Percentiles rank a stretch among this genome's conserved stretches.
Evolutionary conservation across 2,329 filamentous ascomycete genomes (phyloP).

Genomic region (Ophiocordyceps robertsii): DNA sequence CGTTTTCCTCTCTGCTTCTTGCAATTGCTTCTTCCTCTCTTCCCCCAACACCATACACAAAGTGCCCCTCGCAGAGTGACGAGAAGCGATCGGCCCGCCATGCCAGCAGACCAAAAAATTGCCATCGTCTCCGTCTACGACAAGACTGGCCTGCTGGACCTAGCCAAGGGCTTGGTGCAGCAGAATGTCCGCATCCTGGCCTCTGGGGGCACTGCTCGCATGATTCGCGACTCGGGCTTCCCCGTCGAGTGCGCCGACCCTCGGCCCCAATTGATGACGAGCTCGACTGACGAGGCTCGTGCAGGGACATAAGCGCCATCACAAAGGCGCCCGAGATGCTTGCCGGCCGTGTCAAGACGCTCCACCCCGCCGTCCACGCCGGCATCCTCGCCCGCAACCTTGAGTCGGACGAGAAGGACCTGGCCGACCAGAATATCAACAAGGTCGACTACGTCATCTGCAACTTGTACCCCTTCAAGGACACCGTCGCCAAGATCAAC

Average conservation of each 20-base stretch:
- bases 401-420: slow-evolving; percentile 90
- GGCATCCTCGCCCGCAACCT: slow-evolving; percentile 90
- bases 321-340: slow-evolving; percentile 97
- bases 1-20: no score
- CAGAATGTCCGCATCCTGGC: slow-evolving; percentile 86
- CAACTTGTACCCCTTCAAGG: slow-evolving; percentile 99
- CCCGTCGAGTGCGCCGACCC: slow-evolving; percentile 63
- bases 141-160: slow-evolving; percentile 89
- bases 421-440: slow-evolving; percentile 86
- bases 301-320: slow-evolving; percentile 90
- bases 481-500: slow-evolving; percentile 92
- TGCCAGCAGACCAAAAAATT: slow-evolving; percentile 38
- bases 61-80: no score
- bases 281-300: background rate
- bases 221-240: slow-evolving; percentile 94
- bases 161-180: slow-evolving; percentile 80
- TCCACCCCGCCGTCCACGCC: slow-evolving; percentile 84
- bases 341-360: slow-evolving; percentile 72
- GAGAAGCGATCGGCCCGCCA: slow-evolving; percentile 7
- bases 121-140: slow-evolving; percentile 97
- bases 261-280: no score
- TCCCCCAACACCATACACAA: no score
- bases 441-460: slow-evolving; percentile 95
- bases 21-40: no score
- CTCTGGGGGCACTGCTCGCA: slow-evolving; percentile 86